Conservation (phyloP, 2,329 filamentous ascomycete species). For the Tolypocladium tropicale region DNA sequence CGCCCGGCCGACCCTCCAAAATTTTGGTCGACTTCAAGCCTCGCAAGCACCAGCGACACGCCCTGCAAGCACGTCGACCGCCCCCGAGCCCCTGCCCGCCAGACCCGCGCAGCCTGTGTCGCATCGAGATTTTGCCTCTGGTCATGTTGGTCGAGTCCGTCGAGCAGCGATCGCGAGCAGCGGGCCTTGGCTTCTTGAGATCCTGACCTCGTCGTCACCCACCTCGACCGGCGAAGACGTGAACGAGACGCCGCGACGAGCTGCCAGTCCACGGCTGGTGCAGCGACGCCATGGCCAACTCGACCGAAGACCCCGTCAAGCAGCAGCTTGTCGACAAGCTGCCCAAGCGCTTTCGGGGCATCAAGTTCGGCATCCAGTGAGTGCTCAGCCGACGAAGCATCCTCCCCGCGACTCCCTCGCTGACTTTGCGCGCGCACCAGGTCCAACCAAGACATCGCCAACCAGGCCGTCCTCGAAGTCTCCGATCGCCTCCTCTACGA, state of each 20-base stretch:
- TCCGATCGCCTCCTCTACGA: conserved; percentile 94
- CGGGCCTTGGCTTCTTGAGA: conserved; percentile 1
- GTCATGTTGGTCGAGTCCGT: conserved; percentile 4
- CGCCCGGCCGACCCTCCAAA: neutral
- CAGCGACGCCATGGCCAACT: conserved; percentile 3
- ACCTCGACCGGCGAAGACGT: neutral
- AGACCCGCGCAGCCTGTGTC: neutral
- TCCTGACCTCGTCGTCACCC: neutral
- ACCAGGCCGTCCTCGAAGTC: conserved; percentile 88
- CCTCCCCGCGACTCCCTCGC: neutral
- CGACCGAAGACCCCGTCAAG: conserved; percentile 34
- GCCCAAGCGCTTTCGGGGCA: conserved; percentile 80
- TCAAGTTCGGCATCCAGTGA: conserved; percentile 86
- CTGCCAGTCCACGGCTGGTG: neutral
- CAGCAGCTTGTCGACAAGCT: conserved; percentile 77
- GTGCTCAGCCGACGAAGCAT: conserved; percentile 14
- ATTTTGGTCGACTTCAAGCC: neutral
- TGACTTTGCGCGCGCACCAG: conserved; percentile 29
- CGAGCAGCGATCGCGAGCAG: conserved; percentile 1
- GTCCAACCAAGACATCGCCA: conserved; percentile 88
- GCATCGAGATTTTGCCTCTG: neutral
- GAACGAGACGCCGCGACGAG: neutral
- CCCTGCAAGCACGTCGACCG: too few species aligned
- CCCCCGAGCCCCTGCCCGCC: neutral
- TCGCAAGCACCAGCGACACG: neutral